Percentiles rank a stretch among this genome's conserved stretches.
Conservation (phyloP, 2,329 filamentous ascomycete genomes). For the Ophiostoma tasmaniense region DNA sequence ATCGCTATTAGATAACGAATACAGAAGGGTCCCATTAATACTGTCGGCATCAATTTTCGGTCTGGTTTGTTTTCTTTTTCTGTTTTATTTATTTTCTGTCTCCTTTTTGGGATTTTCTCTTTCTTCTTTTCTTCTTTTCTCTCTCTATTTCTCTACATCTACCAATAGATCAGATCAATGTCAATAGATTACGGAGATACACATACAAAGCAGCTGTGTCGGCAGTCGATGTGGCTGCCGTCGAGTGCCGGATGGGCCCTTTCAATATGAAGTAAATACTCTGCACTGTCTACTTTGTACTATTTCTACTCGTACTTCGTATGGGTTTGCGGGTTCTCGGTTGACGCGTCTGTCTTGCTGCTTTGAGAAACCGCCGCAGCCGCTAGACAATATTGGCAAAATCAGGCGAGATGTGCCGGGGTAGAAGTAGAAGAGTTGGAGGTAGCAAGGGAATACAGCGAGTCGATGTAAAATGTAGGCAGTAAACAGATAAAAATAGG, state of each 20-base stretch:
- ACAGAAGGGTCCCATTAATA: too few species aligned
- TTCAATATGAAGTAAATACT: neutral
- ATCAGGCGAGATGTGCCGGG: neutral
- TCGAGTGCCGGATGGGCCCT: neutral
- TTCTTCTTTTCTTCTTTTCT: neutral
- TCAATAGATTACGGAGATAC: neutral
- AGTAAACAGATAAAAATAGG: neutral
- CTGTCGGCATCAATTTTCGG: neutral
- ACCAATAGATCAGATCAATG: neutral
- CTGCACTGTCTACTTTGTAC: neutral
- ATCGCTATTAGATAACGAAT: too few species aligned
- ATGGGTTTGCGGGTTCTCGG: neutral
- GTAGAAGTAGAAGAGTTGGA: neutral
- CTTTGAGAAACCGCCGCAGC: neutral
- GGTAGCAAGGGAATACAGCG: too few species aligned
- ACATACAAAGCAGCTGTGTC: neutral
- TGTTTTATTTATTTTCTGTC: too few species aligned
- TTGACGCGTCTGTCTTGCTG: neutral
- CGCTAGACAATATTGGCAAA: slow-evolving; percentile 1
- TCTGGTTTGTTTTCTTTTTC: neutral
- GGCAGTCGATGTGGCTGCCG: neutral
- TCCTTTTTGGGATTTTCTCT: too few species aligned
- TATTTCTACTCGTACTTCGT: neutral
- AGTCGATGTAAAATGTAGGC: too few species aligned
- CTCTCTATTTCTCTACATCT: neutral